A percentile compares a stretch with the other conserved stretches of the same genome.
phyloP scores from a whole-genome alignment of 1,284 basidiomycete species.

The Rhodofomes roseus region DNA sequence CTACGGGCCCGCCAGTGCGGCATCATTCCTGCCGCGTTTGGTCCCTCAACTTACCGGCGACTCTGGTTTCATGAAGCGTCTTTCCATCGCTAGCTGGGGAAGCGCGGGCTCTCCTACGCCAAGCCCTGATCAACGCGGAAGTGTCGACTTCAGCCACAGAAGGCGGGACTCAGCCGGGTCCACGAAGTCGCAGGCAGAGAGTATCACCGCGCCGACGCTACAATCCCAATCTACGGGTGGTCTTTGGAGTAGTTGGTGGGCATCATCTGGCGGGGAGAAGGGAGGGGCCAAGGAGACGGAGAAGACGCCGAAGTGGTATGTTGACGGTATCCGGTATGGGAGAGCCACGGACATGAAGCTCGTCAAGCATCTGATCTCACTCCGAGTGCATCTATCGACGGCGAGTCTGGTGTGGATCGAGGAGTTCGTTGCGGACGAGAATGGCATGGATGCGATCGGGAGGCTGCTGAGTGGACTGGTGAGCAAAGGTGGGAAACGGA shows the following conservation, averaged over 20 bases:
- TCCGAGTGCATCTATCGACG: constrained; percentile 86
- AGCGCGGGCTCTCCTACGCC: constrained; percentile 32
- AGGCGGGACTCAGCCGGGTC: constrained; percentile 18
- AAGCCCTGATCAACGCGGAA: constrained; percentile 31
- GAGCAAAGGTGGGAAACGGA: constrained; percentile 57
- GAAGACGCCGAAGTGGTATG: constrained; percentile 56
- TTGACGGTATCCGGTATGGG: constrained; percentile 50
- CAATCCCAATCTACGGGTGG: constrained; percentile 71
- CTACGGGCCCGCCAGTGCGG: constrained; percentile 57
- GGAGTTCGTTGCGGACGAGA: constrained; percentile 63
- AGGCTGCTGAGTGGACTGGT: constrained; percentile 57
- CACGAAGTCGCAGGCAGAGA: constrained; percentile 23
- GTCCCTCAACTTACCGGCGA: constrained; percentile 71
- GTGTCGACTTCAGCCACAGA: constrained; percentile 34
- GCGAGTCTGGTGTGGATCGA: constrained; percentile 78
- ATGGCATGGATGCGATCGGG: constrained; percentile 67
- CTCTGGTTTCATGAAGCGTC: constrained; percentile 62
- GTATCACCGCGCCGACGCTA: constrained; percentile 27
- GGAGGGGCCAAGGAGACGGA: constrained; percentile 35
- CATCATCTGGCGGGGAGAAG: constrained; percentile 56
- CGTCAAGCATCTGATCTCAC: constrained; percentile 74
- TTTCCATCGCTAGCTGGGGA: constrained; percentile 71
- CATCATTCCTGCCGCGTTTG: constrained; percentile 51
- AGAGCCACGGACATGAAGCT: constrained; percentile 58
- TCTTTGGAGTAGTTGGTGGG: constrained; percentile 73